phyloP scores from a whole-genome alignment of 306 rosid species.

The Cercis canadensis region DNA sequence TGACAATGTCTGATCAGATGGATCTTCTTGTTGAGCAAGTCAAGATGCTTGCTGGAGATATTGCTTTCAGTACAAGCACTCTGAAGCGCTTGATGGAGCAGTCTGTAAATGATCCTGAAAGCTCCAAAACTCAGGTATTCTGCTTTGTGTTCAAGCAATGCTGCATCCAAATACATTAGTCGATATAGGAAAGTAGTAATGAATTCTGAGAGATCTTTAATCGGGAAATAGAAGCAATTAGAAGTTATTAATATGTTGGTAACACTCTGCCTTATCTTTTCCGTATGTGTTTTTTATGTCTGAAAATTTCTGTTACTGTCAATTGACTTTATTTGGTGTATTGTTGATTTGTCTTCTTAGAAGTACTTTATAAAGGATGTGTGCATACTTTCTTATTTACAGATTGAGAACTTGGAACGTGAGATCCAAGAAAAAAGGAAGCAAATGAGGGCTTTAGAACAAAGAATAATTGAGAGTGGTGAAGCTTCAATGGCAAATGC shows the following conservation, averaged over 20 bases:
- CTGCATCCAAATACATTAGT: slow-evolving; percentile 30
- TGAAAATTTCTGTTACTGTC: background rate
- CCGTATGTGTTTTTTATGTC: background rate
- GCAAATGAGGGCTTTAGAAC: slow-evolving; percentile 88
- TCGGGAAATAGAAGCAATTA: slow-evolving; percentile 3
- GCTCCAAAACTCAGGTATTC: slow-evolving; percentile 78
- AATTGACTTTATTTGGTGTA: slow-evolving; percentile 18
- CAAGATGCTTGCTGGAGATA: slow-evolving; percentile 98
- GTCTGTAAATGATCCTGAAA: slow-evolving; percentile 80
- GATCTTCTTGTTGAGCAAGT: slow-evolving; percentile 99
- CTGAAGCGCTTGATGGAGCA: slow-evolving; percentile 95
- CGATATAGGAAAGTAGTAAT: slow-evolving; percentile 18
- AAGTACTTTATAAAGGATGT: slow-evolving; percentile 17
- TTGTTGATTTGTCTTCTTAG: slow-evolving; percentile 26
- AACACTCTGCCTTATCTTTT: background rate
- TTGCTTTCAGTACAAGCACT: slow-evolving; percentile 96
- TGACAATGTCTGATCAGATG: slow-evolving; percentile 90
- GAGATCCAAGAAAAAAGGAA: slow-evolving; percentile 92
- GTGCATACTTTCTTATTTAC: slow-evolving; percentile 37
- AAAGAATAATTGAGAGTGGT: slow-evolving; percentile 77
- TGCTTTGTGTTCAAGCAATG: slow-evolving; percentile 1
- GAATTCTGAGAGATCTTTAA: background rate
- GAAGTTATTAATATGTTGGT: background rate
- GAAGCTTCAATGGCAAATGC: slow-evolving; percentile 81
- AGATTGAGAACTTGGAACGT: slow-evolving; percentile 86